Base-by-base conservation (phyloP, 306 rosid species). In the Urtica urens region DNA sequence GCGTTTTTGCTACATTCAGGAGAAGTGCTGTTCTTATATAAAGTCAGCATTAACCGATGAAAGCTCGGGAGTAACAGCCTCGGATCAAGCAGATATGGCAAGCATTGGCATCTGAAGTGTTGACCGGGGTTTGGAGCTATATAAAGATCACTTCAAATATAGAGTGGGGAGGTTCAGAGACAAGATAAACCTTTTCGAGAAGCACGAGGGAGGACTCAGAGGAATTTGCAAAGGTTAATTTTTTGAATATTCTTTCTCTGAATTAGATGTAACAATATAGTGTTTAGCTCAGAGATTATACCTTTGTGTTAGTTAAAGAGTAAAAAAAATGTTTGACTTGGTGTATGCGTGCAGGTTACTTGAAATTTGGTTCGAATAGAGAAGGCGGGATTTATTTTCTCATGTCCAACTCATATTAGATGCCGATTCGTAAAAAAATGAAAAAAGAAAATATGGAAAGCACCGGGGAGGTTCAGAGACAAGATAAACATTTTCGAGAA, bases 281-380 rank as follows among this genome's bases (percentile, higher is more conserved):
- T 35, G n/a, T 10, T 1, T 35, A 16, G 5, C 39, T 7, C n/a
- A n/a, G n/a, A n/a, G n/a, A n/a, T 35, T 35, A 9, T 35, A 9
- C 10, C 3, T 35, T 35, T 35, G 2, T 3, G 2, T n/a, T 8
- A n/a, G 44, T 4, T 28, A 4, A 4, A 10, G 4, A 15, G 14
- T 2, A 35, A 3, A 9, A 15, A 35, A 15, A 35, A 9, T 35
- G n/a, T 10, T 1, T 35, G 40, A 2, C 39, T 50, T 60, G 53
- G 47, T 55, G 63, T 52, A 9, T 53, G 49, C 57, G 22, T 64
- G 37, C 63, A 90, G 97, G 97, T 72, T 81, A 81, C 68, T 19
- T 65, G 70, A 84, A 72, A 72, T 84, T 84, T 45, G 97, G 97
- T 41, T 84, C 84, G 53, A 90, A 81, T 49, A 74, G 75, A 79